These are phyloP conservation scores for Boechera divaricarpa DNA, from an alignment of 345 rosid genomes.

Conservation along the genomic window DNA sequence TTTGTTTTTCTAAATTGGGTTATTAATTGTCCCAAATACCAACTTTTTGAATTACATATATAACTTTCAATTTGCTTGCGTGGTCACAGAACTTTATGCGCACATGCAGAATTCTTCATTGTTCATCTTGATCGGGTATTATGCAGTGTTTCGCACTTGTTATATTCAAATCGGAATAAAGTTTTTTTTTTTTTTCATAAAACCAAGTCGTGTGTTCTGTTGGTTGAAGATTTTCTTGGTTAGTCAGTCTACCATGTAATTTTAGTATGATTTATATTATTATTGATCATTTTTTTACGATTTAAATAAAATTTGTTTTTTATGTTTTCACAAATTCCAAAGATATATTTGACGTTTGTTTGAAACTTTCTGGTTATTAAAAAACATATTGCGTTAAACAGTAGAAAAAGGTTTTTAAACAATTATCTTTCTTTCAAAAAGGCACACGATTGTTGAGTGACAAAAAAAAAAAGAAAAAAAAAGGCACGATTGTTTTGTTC, in stretches of 20 bases:
- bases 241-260: background rate
- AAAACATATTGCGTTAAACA: background rate
- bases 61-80: background rate
- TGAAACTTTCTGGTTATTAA: background rate
- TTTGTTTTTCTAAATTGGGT: slow-evolving; percentile 8
- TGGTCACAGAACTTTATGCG: background rate
- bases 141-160: too few species aligned
- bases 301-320: too few species aligned
- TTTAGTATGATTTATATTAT: background rate
- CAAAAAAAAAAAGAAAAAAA: too few species aligned
- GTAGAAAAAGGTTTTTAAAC: too few species aligned
- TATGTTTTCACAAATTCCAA: too few species aligned
- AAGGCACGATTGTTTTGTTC: too few species aligned
- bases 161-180: background rate
- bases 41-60: background rate
- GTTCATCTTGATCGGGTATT: background rate
- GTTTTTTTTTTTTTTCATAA: too few species aligned
- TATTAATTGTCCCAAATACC: slow-evolving; percentile 1
- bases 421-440: too few species aligned
- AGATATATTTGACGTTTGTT: background rate
- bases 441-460: too few species aligned
- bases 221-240: background rate
- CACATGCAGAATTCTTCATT: slow-evolving; percentile 1
- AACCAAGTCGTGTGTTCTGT: background rate
- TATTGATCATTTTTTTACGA: too few species aligned